Evolutionary conservation across 2,329 filamentous ascomycete genomes (phyloP).

Genomic region (Cyclaneusma minus): DNA sequence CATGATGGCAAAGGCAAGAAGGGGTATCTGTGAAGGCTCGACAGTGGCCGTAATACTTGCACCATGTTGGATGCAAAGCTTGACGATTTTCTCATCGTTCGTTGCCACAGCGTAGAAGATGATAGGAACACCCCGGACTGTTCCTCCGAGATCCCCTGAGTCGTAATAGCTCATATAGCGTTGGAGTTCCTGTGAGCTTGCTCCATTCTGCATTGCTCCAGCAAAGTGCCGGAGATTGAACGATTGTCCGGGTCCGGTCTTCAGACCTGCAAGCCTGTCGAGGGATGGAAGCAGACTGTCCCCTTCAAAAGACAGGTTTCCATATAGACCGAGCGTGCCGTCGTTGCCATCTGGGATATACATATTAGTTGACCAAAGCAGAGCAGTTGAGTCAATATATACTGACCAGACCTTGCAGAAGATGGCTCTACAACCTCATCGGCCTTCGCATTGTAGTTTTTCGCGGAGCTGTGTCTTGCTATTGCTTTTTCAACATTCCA

Average conservation of each 20-base stretch:
- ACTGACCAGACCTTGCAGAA: too few relatives aligned
- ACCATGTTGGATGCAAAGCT: slow-evolving; percentile 10
- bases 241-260: not conserved
- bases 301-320: not conserved
- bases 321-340: too few relatives aligned
- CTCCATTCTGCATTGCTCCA: slow-evolving; percentile 7
- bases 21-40: slow-evolving; percentile 9
- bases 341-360: too few relatives aligned
- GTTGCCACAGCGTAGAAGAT: slow-evolving; percentile 16
- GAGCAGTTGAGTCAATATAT: too few relatives aligned
- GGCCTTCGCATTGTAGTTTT: too few relatives aligned
- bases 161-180: slow-evolving; percentile 6
- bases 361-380: too few relatives aligned
- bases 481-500: too few relatives aligned
- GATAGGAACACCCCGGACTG: slow-evolving; percentile 10
- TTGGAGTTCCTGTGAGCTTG: slow-evolving; percentile 1
- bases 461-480: too few relatives aligned
- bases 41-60: too few relatives aligned
- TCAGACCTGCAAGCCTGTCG: too few relatives aligned
- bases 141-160: slow-evolving; percentile 5
- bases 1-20: slow-evolving; percentile 19
- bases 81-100: slow-evolving; percentile 14
- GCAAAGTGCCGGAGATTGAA: slow-evolving; percentile 5
- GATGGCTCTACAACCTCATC: too few relatives aligned
- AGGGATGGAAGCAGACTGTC: too few relatives aligned